A percentile compares a stretch with the other conserved stretches of the same genome.
phyloP scores from a whole-genome alignment of 1,284 basidiomycete genomes.

The Pterulicium gracile region DNA sequence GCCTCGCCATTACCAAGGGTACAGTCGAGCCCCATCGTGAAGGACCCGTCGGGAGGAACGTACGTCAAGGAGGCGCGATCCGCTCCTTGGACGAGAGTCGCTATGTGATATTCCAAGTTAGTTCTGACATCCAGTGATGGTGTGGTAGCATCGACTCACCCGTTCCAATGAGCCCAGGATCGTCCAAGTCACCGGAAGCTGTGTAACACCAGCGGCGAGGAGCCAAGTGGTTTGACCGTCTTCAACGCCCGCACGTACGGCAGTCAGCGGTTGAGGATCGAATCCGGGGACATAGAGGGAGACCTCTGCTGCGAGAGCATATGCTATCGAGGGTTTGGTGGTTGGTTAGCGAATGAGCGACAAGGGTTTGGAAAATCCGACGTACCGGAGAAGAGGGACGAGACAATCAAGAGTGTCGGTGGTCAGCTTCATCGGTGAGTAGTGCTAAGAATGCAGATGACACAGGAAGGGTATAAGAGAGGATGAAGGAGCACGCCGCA shows the following conservation, averaged over 20 bases:
- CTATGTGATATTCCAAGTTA: neutral
- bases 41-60: neutral
- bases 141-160: conserved; percentile 19
- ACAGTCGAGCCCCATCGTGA: neutral
- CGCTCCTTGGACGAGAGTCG: neutral
- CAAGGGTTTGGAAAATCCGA: too few species aligned
- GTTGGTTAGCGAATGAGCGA: too few species aligned
- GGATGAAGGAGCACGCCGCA: too few species aligned
- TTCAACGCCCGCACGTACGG: conserved; percentile 27
- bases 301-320: conserved; percentile 14
- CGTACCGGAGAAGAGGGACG: too few species aligned
- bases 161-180: conserved; percentile 23
- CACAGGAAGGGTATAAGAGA: too few species aligned
- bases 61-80: neutral
- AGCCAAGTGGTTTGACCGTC: conserved; percentile 32
- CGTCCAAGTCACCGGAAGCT: conserved; percentile 21
- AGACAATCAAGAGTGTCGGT: too few species aligned
- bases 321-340: too few species aligned
- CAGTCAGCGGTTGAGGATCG: conserved; percentile 31
- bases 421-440: too few species aligned
- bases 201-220: conserved; percentile 23
- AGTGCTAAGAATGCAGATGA: too few species aligned
- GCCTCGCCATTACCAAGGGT: neutral
- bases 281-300: conserved; percentile 35
- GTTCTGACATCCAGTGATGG: conserved; percentile 2